Evolutionary conservation across 306 rosid genomes (phyloP).

Genomic region (Quercus suber): DNA sequence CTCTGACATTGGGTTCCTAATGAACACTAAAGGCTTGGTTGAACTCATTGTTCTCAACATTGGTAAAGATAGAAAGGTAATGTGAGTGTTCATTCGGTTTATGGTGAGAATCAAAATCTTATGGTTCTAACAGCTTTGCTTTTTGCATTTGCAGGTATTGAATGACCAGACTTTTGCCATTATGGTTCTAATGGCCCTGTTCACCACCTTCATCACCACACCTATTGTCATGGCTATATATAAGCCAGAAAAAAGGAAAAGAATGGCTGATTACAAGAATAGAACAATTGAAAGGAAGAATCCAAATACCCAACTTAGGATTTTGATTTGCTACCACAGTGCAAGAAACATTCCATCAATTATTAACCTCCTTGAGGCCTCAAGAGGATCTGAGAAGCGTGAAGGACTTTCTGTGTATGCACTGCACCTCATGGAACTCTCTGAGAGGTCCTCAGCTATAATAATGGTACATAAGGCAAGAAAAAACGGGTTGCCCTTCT

Average conservation of each 20-base stretch:
- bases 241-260: conserved; percentile 53
- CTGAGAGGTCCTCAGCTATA: conserved; percentile 85
- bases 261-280: conserved; percentile 47
- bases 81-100: conserved; percentile 9
- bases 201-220: conserved; percentile 83
- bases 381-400: conserved; percentile 62
- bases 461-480: conserved; percentile 78
- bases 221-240: conserved; percentile 63
- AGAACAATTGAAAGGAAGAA: conserved; percentile 55
- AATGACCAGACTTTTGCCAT: conserved; percentile 91
- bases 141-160: conserved; percentile 61
- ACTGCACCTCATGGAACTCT: conserved; percentile 79
- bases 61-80: conserved; percentile 88
- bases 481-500: conserved; percentile 75
- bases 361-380: conserved; percentile 71
- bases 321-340: conserved; percentile 67
- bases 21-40: conserved; percentile 89
- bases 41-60: conserved; percentile 90
- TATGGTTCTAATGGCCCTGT: conserved; percentile 88
- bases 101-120: conserved; percentile 1
- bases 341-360: conserved; percentile 65
- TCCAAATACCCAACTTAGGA: conserved; percentile 51
- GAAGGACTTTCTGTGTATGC: conserved; percentile 70
- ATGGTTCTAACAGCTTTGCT: conserved; percentile 1
- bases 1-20: conserved; percentile 62